Evolutionary conservation across 192 early-diverging fungal genomes (phyloP).

Genomic region (Gaertneriomyces sp.): DNA sequence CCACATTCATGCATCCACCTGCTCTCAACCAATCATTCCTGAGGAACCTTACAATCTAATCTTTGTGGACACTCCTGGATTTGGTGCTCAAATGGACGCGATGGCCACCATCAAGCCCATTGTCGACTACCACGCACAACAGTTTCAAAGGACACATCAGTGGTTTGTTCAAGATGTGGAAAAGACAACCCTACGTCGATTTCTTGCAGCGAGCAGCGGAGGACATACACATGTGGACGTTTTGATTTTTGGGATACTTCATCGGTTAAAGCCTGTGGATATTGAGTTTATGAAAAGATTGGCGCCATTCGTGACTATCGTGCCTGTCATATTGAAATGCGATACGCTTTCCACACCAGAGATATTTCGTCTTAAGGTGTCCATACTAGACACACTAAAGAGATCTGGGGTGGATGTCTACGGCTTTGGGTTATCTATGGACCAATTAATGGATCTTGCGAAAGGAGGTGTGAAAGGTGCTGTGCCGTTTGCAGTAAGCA

Average conservation of each 20-base stretch:
- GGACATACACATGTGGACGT: conserved; percentile 46
- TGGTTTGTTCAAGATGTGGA: conserved; percentile 26
- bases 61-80: conserved; percentile 47
- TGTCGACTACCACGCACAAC: conserved; percentile 34
- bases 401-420: conserved; percentile 55
- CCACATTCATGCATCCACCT: conserved; percentile 34
- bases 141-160: conserved; percentile 35
- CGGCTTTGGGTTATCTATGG: conserved; percentile 49
- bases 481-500: conserved; percentile 52
- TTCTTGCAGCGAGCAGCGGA: conserved; percentile 32
- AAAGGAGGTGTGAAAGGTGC: conserved; percentile 41
- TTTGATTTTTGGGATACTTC: conserved; percentile 41
- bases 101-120: conserved; percentile 38
- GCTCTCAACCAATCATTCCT: conserved; percentile 12
- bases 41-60: conserved; percentile 37
- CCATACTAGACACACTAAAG: conserved; percentile 46
- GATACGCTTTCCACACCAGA: conserved; percentile 55
- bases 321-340: conserved; percentile 67
- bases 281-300: conserved; percentile 40
- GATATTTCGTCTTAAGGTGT: conserved; percentile 49
- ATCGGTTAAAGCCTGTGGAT: conserved; percentile 29
- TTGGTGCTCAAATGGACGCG: conserved; percentile 39
- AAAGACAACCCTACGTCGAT: conserved; percentile 11
- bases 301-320: conserved; percentile 54
- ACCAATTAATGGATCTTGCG: conserved; percentile 46